phyloP scores from a whole-genome alignment of 768 basidiomycete genomes.

The Rubroboletus satanas region DNA sequence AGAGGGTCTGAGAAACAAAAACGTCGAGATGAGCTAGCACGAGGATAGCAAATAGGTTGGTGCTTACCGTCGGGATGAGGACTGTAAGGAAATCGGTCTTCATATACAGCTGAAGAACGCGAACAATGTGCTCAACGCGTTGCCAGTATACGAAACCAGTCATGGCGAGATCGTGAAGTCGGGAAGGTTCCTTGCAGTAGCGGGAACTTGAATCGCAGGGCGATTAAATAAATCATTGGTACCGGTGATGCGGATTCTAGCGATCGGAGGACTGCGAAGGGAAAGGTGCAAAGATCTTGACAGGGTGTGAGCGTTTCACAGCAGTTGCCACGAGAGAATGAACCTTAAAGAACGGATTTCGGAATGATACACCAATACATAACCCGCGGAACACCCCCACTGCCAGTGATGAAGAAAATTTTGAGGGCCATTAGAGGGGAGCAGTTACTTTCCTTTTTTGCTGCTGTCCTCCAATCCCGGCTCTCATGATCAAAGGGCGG shows the following conservation, averaged over 20 bases:
- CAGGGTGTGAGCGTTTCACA: constrained; percentile 13
- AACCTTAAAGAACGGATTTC: neutral
- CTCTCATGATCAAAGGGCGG: neutral
- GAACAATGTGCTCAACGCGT: constrained; percentile 4
- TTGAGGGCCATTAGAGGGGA: too few species aligned
- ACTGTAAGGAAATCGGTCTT: constrained; percentile 26
- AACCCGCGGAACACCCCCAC: neutral
- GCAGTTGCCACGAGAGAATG: neutral
- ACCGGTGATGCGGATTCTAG: neutral
- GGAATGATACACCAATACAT: neutral
- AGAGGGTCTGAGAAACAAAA: constrained; percentile 30
- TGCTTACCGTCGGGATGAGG: constrained; percentile 26
- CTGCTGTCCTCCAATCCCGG: neutral
- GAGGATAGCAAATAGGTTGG: neutral
- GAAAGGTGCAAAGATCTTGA: neutral
- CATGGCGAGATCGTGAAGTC: constrained; percentile 24
- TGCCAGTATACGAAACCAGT: constrained; percentile 11
- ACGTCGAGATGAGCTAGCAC: neutral
- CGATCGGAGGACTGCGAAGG: constrained; percentile 1
- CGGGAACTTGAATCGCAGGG: neutral
- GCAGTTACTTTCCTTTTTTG: neutral
- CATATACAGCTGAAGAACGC: constrained; percentile 24
- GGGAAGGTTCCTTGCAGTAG: constrained; percentile 3
- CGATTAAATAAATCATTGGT: constrained; percentile 19
- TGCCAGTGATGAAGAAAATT: neutral